Percentiles rank a stretch among this genome's conserved stretches.
These are phyloP conservation scores for Selaginella moellendorffii DNA, from an alignment of 75 land plant species.

Conservation along the genomic window DNA sequence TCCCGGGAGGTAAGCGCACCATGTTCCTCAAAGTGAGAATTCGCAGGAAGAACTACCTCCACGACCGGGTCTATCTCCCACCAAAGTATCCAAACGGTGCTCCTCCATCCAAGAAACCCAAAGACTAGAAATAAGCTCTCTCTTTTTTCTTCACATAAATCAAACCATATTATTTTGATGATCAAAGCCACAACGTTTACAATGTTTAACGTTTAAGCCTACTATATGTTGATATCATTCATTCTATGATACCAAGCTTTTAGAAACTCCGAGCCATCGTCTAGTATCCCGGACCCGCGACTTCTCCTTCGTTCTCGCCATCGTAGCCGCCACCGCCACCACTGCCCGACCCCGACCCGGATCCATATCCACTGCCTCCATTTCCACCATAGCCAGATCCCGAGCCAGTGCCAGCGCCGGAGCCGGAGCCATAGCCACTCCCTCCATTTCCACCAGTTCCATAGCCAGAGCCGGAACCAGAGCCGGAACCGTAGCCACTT, in stretches of 20 bases:
- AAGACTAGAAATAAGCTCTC: too few species aligned
- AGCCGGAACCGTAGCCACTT: background rate
- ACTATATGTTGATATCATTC: too few species aligned
- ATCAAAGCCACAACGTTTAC: too few species aligned
- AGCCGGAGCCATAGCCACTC: background rate
- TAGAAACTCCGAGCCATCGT: too few species aligned
- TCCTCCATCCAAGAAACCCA: background rate
- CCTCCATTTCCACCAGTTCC: background rate
- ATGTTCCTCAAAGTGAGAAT: slow-evolving; percentile 43
- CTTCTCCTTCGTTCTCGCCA: too few species aligned
- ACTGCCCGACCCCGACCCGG: background rate
- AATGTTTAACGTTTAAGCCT: too few species aligned
- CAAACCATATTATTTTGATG: too few species aligned
- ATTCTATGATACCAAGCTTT: too few species aligned
- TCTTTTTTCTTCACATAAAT: background rate
- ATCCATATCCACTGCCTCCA: background rate
- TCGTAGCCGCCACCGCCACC: background rate
- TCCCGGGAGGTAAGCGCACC: slow-evolving; percentile 44
- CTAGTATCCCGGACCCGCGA: too few species aligned
- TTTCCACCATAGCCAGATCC: background rate
- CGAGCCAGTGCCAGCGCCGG: background rate
- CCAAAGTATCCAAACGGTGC: background rate
- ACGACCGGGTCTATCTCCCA: background rate
- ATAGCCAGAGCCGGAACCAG: background rate
- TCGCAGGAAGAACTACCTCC: slow-evolving; percentile 15